These are phyloP conservation scores for Saccharomycopsis oosterbeekiorum DNA, from an alignment of 805 yeast species.

Conservation along the genomic window DNA sequence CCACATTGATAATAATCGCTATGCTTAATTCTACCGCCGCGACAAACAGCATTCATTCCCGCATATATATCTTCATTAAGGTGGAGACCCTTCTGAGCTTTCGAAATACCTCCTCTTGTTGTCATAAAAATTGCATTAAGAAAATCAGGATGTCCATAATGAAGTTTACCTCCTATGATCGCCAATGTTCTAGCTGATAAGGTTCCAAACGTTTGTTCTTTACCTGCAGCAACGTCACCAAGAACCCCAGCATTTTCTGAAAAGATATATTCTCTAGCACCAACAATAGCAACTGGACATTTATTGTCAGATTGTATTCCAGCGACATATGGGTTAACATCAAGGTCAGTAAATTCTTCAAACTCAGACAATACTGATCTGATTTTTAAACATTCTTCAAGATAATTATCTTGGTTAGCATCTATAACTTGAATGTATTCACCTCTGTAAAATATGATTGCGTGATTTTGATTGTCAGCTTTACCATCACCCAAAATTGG, in stretches of 20 bases:
- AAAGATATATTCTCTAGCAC: slow-evolving; percentile 82
- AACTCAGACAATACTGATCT: slow-evolving; percentile 76
- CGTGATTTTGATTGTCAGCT: slow-evolving; percentile 79
- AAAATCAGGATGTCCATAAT: slow-evolving; percentile 87
- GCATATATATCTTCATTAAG: slow-evolving; percentile 84
- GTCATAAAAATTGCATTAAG: slow-evolving; percentile 66
- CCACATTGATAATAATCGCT: slow-evolving; percentile 87
- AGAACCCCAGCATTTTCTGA: slow-evolving; percentile 78
- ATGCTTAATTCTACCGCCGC: slow-evolving; percentile 85
- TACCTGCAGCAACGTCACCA: slow-evolving; percentile 88
- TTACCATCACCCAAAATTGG: slow-evolving; percentile 86
- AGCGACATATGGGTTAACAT: slow-evolving; percentile 75
- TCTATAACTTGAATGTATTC: slow-evolving; percentile 78
- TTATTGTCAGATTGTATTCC: slow-evolving; percentile 45
- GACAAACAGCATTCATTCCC: slow-evolving; percentile 72
- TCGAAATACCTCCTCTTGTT: slow-evolving; percentile 82
- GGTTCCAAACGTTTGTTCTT: slow-evolving; percentile 84
- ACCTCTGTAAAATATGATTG: slow-evolving; percentile 72
- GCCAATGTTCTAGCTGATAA: slow-evolving; percentile 75
- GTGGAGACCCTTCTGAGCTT: slow-evolving; percentile 79
- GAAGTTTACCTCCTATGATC: slow-evolving; percentile 77
- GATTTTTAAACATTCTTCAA: slow-evolving; percentile 78
- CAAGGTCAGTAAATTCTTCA: slow-evolving; percentile 68
- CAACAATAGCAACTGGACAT: slow-evolving; percentile 75
- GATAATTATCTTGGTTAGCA: slow-evolving; percentile 79